Conservation (phyloP, 106 monocot genomes). For the Acanthochlamys bracteata region DNA sequence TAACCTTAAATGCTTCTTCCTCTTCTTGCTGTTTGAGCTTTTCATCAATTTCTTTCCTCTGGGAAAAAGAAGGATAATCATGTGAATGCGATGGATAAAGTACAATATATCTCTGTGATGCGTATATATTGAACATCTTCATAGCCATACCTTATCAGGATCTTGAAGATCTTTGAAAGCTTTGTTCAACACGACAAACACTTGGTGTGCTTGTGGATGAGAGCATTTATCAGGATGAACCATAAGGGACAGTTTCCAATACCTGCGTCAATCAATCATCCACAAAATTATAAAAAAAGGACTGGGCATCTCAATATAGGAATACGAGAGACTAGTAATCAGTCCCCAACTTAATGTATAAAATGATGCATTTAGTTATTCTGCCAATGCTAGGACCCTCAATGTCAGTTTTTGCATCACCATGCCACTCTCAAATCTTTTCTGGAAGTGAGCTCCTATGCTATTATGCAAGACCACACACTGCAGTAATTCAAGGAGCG, state of each 20-base stretch:
- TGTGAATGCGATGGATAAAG: neutral
- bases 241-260: slow-evolving; percentile 96
- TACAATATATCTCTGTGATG: neutral
- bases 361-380: no score
- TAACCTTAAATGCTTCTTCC: slow-evolving; percentile 81
- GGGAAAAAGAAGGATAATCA: slow-evolving; percentile 16
- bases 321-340: no score
- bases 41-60: slow-evolving; percentile 77
- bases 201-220: slow-evolving; percentile 91
- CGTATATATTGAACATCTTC: neutral
- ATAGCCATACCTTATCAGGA: slow-evolving; percentile 58
- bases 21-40: slow-evolving; percentile 86
- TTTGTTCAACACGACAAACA: slow-evolving; percentile 84
- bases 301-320: no score
- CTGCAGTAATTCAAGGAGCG: no score
- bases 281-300: neutral
- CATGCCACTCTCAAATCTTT: no score
- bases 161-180: slow-evolving; percentile 94
- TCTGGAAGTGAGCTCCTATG: no score
- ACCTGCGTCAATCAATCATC: slow-evolving; percentile 27
- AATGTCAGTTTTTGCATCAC: no score
- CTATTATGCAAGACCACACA: no score
- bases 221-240: slow-evolving; percentile 99
- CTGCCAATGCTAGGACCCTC: no score
- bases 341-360: no score